These are phyloP conservation scores for Rheum nobile DNA, from an alignment of 148 eudicot species.

Conservation along the genomic window DNA sequence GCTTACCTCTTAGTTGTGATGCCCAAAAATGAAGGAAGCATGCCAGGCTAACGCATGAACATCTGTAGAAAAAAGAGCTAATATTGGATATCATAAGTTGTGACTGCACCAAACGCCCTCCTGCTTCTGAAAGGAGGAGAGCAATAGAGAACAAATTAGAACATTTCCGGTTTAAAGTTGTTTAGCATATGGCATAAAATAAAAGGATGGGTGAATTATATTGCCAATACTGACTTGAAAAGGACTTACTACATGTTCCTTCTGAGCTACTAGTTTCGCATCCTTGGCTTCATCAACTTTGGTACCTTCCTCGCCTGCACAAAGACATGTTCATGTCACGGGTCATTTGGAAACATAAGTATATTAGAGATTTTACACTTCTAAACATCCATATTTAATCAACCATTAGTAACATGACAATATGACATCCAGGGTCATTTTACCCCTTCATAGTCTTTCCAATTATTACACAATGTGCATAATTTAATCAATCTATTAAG, in stretches of 20 bases:
- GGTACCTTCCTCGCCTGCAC: constrained; percentile 48
- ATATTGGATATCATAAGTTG: not conserved
- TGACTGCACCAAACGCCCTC: not conserved
- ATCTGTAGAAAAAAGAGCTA: not conserved
- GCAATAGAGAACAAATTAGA: no score
- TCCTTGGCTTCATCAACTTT: constrained; percentile 49
- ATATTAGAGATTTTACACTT: not conserved
- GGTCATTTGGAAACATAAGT: not conserved
- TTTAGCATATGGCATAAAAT: not conserved
- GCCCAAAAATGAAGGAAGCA: not conserved
- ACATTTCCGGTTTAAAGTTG: not conserved
- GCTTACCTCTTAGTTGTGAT: not conserved
- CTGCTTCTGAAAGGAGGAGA: not conserved
- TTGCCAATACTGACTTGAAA: not conserved
- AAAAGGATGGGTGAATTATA: not conserved
- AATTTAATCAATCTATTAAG: not conserved
- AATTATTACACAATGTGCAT: not conserved
- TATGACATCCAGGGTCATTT: not conserved
- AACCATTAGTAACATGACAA: not conserved
- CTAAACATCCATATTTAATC: not conserved
- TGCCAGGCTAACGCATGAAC: not conserved
- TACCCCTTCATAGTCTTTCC: not conserved
- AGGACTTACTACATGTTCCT: constrained; percentile 39
- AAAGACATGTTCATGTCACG: no score
- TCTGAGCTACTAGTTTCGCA: constrained; percentile 12